phyloP scores from a whole-genome alignment of 768 basidiomycete genomes.

The Suillus subluteus region DNA sequence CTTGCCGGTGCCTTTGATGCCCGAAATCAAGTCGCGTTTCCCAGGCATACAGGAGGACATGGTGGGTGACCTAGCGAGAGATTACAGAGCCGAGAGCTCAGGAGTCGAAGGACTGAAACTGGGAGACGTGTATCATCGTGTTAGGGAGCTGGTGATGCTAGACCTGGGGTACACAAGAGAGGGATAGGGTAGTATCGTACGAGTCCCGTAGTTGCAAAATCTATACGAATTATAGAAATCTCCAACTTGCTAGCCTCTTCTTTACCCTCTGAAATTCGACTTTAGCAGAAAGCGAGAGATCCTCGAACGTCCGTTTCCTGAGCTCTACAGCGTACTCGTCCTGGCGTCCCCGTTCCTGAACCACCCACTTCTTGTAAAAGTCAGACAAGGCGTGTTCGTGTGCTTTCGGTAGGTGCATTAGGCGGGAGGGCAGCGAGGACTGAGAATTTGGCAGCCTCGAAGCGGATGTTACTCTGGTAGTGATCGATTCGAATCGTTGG shows the following conservation, averaged over 20 bases:
- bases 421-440: conserved; percentile 59
- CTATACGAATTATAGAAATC: background rate
- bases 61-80: conserved; percentile 57
- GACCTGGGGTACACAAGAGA: conserved; percentile 44
- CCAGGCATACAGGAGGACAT: conserved; percentile 72
- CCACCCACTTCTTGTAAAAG: conserved; percentile 77
- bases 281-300: conserved; percentile 61
- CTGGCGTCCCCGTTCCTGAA: conserved; percentile 63
- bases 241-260: conserved; percentile 31
- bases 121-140: conserved; percentile 62
- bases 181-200: conserved; percentile 14
- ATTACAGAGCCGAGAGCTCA: conserved; percentile 67
- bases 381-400: conserved; percentile 72
- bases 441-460: conserved; percentile 67
- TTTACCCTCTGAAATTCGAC: conserved; percentile 52
- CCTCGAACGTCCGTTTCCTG: conserved; percentile 61
- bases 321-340: conserved; percentile 67
- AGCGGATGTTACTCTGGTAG: conserved; percentile 76
- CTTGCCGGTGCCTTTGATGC: conserved; percentile 55
- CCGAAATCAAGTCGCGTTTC: conserved; percentile 73
- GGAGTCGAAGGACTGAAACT: conserved; percentile 56
- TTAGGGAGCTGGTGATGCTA: conserved; percentile 63
- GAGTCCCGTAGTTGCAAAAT: background rate
- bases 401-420: conserved; percentile 49
- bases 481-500: conserved; percentile 10